These are phyloP conservation scores for Jaltomata sinuosa DNA, from an alignment of 257 asterid species.

Conservation along the genomic window DNA sequence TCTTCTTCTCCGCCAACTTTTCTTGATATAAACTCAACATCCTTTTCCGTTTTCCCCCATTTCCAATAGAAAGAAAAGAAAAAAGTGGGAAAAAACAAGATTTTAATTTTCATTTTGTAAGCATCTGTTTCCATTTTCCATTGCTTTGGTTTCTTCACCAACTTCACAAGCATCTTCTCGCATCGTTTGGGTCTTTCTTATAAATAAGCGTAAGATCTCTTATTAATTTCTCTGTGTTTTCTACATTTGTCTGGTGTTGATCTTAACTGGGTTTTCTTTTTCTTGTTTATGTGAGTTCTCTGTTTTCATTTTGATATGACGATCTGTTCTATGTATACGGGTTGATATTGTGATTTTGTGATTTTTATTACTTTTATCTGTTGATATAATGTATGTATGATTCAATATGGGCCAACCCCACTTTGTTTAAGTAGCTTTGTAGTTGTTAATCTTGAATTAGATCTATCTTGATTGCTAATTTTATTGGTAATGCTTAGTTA, in stretches of 20 bases:
- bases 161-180: not conserved
- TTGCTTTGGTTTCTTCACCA: slow-evolving; percentile 20
- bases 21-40: slow-evolving; percentile 1
- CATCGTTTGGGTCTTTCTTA: not conserved
- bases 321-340: not conserved
- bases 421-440: not conserved
- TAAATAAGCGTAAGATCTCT: slow-evolving; percentile 15
- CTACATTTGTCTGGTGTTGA: not conserved
- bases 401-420: not conserved
- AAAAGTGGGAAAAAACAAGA: not conserved
- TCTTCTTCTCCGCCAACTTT: slow-evolving; percentile 26
- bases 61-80: not conserved
- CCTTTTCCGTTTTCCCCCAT: not conserved
- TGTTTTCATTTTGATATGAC: not conserved
- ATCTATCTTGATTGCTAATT: not conserved
- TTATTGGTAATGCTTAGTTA: not conserved
- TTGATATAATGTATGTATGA: not conserved
- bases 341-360: not conserved
- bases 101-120: not conserved
- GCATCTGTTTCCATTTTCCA: not conserved
- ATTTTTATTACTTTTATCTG: not conserved
- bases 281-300: not conserved
- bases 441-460: not conserved
- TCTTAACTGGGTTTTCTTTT: slow-evolving; percentile 2
- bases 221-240: not conserved